Base-by-base conservation (phyloP, 2,329 filamentous ascomycete species). In the Fusarium musae region DNA sequence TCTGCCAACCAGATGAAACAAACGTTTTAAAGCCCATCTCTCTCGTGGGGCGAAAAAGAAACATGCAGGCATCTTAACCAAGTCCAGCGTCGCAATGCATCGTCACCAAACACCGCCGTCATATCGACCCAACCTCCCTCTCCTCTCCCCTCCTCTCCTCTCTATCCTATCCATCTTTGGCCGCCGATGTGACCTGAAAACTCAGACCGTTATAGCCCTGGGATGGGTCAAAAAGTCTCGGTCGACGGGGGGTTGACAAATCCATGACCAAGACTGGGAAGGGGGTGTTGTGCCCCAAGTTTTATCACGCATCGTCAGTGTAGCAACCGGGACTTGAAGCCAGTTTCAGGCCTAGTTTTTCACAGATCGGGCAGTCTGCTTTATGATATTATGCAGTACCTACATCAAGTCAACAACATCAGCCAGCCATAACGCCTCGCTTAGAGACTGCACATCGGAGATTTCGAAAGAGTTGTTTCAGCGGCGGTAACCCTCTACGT, bases 1-100 rank as follows among this genome's bases (percentile, higher is more conserved):
- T 76, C 67, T 73, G 63, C 76, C 76, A 78, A 77, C 74, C 76
- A 76, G 68, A 69, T 69, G 76, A 75, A 74, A 74, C 71, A 75
- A 73, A 65, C 63, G 64, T 68, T 74, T 74, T 70, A 40, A 63
- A 63, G 57, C 56, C 70, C 60, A 68, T 70, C 57, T 69, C 61
- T 57, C 49, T 69, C 70, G 73, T 73, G 74, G 65, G 59, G 70
- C 69, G 47, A 47, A 69, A 59, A 66, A 47, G 62, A 63, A 54
- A 70, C 66, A 65, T 46, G 59, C 66, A 72, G 68, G 47, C 69
- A 72, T 60, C 36, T 58, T 65, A 56, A 69, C 70, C 68, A 65
- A 73, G 73, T 66, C 50, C 72, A 78, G 70, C 63, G 75, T 78
- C 49, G 70, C 49, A 77, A 69, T 74, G 75, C 75, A 77, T 70